These are phyloP conservation scores for Conoideocrella luteorostrata DNA, from an alignment of 2,329 filamentous ascomycete species.

Conservation along the genomic window DNA sequence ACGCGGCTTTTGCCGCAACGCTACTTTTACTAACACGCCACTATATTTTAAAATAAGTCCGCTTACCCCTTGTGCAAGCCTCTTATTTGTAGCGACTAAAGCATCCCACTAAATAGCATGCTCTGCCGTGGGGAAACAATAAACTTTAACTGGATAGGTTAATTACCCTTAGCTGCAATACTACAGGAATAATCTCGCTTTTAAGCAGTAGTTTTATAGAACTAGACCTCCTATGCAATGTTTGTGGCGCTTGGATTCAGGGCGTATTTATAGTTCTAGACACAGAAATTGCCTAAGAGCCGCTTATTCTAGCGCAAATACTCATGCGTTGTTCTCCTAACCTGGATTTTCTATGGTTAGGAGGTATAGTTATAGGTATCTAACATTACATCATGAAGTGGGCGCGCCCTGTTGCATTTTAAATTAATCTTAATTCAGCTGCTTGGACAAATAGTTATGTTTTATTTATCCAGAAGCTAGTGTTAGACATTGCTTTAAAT, in stretches of 20 bases:
- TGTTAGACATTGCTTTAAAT: neutral
- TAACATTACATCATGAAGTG: conserved; percentile 4
- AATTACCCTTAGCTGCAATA: conserved; percentile 12
- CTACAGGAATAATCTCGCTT: conserved; percentile 4
- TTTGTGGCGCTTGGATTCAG: conserved; percentile 10
- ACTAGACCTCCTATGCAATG: conserved; percentile 10
- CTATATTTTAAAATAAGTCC: conserved; percentile 3
- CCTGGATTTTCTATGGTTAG: conserved; percentile 13
- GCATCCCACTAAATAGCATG: no score
- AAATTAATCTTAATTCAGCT: neutral
- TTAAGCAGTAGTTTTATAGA: conserved; percentile 11
- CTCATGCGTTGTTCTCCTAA: conserved; percentile 8
- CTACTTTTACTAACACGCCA: conserved; percentile 8
- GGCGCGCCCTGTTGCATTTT: conserved; percentile 7
- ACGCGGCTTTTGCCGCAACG: conserved; percentile 8
- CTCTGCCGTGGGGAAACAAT: conserved; percentile 10
- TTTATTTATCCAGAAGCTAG: conserved; percentile 6
- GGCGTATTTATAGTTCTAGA: conserved; percentile 8
- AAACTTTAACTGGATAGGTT: conserved; percentile 11
- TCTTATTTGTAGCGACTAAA: no score
- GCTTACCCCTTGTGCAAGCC: conserved; percentile 2
- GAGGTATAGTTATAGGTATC: conserved; percentile 9
- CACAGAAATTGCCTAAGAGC: neutral
- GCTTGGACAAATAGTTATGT: conserved; percentile 8
- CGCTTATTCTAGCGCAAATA: conserved; percentile 8